Percentiles rank a stretch among this genome's conserved stretches.
phyloP scores from a whole-genome alignment of 202 grass and related monocot species.

The Sporobolus alterniflorus region DNA sequence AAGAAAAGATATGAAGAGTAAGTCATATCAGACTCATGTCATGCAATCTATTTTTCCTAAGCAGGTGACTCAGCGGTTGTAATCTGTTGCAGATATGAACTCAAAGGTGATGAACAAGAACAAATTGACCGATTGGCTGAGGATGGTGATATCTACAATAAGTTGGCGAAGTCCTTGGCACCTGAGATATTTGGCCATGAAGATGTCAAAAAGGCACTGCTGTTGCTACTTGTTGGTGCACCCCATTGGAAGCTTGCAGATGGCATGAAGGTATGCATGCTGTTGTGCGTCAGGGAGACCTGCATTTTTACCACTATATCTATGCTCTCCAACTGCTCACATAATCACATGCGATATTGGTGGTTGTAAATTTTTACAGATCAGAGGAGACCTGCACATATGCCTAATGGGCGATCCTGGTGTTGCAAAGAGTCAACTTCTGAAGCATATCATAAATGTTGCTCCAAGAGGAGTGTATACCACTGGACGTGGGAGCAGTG shows the following conservation, averaged over 20 bases:
- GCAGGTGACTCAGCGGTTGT: conserved; percentile 10
- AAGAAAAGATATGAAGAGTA: conserved; percentile 99
- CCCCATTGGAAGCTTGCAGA: conserved; percentile 92
- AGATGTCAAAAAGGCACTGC: conserved; percentile 96
- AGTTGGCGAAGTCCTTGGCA: conserved; percentile 86
- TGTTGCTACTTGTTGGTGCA: conserved; percentile 95
- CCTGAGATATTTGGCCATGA: conserved; percentile 99
- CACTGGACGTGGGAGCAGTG: conserved; percentile 95
- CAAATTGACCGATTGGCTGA: conserved; percentile 88
- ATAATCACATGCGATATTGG: conserved; percentile 10
- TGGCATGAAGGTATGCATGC: conserved; percentile 91
- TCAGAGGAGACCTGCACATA: conserved; percentile 98
- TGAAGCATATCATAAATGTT: conserved; percentile 98
- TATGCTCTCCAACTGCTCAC: conserved; percentile 29
- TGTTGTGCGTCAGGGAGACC: neutral
- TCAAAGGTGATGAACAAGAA: conserved; percentile 97
- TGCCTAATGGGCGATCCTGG: conserved; percentile 99
- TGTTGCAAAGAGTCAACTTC: conserved; percentile 97
- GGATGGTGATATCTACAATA: conserved; percentile 98
- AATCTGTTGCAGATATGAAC: conserved; percentile 76
- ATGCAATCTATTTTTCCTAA: neutral
- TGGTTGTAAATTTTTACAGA: conserved; percentile 56
- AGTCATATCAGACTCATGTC: conserved; percentile 21
- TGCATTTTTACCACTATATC: neutral
- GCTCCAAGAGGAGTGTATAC: conserved; percentile 99